phyloP scores from a whole-genome alignment of 495 filamentous ascomycete genomes.

The Trichoderma reesei region DNA sequence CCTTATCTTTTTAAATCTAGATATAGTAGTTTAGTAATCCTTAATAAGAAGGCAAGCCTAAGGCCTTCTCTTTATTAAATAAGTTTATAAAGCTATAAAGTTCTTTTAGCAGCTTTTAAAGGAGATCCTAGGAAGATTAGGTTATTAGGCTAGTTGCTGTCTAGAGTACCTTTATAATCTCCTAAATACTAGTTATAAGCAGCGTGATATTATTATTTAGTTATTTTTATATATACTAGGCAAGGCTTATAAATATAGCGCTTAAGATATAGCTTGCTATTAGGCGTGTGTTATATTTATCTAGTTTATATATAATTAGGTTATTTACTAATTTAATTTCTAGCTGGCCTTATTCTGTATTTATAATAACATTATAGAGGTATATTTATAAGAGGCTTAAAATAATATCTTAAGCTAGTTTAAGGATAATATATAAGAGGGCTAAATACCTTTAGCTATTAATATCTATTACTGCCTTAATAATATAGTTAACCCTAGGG shows the following conservation, averaged over 20 bases:
- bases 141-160: too few species aligned
- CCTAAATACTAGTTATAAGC: background rate
- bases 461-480: background rate
- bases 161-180: background rate
- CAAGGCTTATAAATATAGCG: too few species aligned
- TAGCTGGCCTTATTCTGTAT: background rate
- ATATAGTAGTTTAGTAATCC: background rate
- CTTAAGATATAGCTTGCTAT: too few species aligned
- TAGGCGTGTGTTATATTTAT: too few species aligned
- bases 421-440: background rate
- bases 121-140: background rate
- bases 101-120: background rate
- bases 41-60: background rate
- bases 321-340: background rate
- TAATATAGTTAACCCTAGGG: too few species aligned
- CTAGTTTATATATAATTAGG: too few species aligned
- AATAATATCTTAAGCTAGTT: background rate
- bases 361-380: background rate
- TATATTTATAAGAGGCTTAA: background rate
- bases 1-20: background rate
- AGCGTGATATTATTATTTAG: too few species aligned
- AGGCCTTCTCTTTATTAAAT: background rate
- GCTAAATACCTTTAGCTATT: background rate
- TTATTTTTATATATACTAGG: too few species aligned
- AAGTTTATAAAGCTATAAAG: background rate